Base-by-base conservation (phyloP, 176 grass and related monocot species). In the Cocos nucifera region DNA sequence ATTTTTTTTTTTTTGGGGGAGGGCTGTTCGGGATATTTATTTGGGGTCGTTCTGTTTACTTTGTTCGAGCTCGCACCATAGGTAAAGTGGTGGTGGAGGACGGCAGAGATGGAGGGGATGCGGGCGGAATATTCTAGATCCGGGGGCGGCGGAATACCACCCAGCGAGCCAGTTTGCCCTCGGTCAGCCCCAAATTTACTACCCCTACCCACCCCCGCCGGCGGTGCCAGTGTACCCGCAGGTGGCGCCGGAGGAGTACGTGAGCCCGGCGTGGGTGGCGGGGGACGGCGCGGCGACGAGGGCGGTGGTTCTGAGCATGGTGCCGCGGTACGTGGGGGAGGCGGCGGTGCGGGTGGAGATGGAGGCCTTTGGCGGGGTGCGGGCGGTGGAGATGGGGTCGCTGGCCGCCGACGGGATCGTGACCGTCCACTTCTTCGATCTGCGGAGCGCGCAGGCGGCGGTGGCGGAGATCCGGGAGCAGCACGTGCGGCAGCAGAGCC, bases 341-440 rank as follows among this genome's bases (percentile, higher is more conserved):
- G 28, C 48, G 49, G 87, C 86, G 39, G 76, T 98, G 39, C 58
- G 61, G 12, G 75, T 27, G 0, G 75, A 81, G 54, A 83, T 98
- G 93, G 76, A 78, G 57, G 57, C 61, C n/a, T 98, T 92, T 64
- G 93, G 93, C 62, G 78, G 73, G 22, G 85, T 92, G 50, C 76
- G 85, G 6, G 68, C 70, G 1, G 79, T 92, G 1, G 87, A 98
- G 56, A 67, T 73, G 57, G 55, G 51, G 7, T 63, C 66, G 4
- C 73, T 98, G 8, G 52, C 61, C 21, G 30, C 84, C 1, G 84
- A 98, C 61, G 84, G 88, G 52, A 66, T 78, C 62, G 84, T 83
- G 1, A 83, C 84, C 28, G 93, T 89, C 44, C 77, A 81, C 19
- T 98, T 92, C 67, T 98, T 78, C 69, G 93, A 98, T 67, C 69